Percentiles rank a stretch among this genome's conserved stretches.
phyloP scores from a whole-genome alignment of 2,329 filamentous ascomycete species.

The Colletotrichum karsti region DNA sequence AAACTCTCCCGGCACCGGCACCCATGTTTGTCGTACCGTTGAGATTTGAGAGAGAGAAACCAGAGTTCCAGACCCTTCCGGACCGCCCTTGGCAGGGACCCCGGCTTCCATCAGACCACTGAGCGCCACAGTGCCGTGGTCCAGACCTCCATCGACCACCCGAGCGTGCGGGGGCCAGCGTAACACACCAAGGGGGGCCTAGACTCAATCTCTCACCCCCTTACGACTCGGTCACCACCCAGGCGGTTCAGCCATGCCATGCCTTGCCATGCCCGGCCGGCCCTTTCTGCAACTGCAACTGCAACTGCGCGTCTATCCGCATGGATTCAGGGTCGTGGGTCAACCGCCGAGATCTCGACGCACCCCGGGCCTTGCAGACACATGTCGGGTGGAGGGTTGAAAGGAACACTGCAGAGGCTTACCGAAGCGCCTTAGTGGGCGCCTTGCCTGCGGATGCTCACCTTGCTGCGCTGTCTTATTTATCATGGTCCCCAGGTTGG shows the following conservation, averaged over 20 bases:
- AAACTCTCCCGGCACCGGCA: not conserved
- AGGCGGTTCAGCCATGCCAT: not conserved
- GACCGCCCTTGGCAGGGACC: conserved; percentile 19
- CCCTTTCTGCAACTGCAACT: conserved; percentile 8
- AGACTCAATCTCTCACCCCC: not conserved
- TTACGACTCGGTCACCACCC: not conserved
- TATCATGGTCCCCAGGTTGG: not conserved
- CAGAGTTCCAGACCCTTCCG: conserved; percentile 22
- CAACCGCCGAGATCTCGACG: not conserved
- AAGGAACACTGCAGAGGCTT: not conserved
- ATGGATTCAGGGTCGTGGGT: conserved; percentile 12
- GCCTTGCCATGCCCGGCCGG: not conserved
- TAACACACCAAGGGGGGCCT: not conserved
- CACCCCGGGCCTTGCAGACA: conserved; percentile 1
- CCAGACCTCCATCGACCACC: conserved; percentile 27
- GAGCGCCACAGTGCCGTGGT: conserved; percentile 15
- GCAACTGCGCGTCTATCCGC: conserved; percentile 12
- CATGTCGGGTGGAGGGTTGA: not conserved
- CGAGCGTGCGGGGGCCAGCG: conserved; percentile 10
- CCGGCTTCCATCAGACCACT: conserved; percentile 18
- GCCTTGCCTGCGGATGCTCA: not conserved
- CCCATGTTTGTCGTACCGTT: not conserved
- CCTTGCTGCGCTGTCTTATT: not conserved
- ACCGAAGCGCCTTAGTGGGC: not conserved
- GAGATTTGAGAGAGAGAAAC: not conserved